Percentiles rank a stretch among this genome's conserved stretches.
phyloP scores from a whole-genome alignment of 805 yeast species.

The Lipomyces chichibuensis region DNA sequence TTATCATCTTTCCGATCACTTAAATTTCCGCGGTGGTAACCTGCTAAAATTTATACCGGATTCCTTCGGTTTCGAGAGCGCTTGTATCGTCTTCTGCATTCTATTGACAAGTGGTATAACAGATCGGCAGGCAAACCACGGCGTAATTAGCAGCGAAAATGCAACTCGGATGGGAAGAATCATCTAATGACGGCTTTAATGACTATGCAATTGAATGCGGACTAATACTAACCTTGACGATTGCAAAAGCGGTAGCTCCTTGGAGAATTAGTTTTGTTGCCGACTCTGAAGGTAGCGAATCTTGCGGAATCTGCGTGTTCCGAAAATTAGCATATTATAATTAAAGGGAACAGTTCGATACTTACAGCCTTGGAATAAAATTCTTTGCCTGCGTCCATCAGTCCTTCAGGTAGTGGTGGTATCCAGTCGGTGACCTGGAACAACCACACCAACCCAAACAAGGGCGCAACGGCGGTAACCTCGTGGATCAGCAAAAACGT shows the following conservation, averaged over 20 bases:
- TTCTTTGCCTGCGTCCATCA: conserved; percentile 61
- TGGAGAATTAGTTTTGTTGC: conserved; percentile 62
- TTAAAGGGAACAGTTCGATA: not conserved
- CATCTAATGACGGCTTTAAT: conserved; percentile 40
- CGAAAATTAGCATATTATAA: not conserved
- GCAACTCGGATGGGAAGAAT: conserved; percentile 58
- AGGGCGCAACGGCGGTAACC: conserved; percentile 71
- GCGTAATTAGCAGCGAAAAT: conserved; percentile 57
- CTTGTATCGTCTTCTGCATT: not conserved
- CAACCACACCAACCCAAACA: conserved; percentile 67
- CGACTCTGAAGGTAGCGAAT: conserved; percentile 47
- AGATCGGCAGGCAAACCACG: conserved; percentile 58
- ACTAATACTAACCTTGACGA: conserved; percentile 55
- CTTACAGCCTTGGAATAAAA: conserved; percentile 59
- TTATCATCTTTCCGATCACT: not conserved
- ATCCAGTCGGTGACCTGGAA: conserved; percentile 60
- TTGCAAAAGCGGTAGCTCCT: conserved; percentile 75
- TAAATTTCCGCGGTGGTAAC: not conserved
- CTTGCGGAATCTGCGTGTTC: conserved; percentile 15
- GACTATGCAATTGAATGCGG: not conserved
- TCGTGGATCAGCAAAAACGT: conserved; percentile 74
- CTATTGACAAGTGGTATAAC: conserved; percentile 48
- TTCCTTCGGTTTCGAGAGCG: not conserved
- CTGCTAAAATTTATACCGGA: not conserved
- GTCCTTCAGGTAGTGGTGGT: conserved; percentile 59